Evolutionary conservation across 1,284 basidiomycete species (phyloP).

Genomic region (Ganoderma lingzhi): DNA sequence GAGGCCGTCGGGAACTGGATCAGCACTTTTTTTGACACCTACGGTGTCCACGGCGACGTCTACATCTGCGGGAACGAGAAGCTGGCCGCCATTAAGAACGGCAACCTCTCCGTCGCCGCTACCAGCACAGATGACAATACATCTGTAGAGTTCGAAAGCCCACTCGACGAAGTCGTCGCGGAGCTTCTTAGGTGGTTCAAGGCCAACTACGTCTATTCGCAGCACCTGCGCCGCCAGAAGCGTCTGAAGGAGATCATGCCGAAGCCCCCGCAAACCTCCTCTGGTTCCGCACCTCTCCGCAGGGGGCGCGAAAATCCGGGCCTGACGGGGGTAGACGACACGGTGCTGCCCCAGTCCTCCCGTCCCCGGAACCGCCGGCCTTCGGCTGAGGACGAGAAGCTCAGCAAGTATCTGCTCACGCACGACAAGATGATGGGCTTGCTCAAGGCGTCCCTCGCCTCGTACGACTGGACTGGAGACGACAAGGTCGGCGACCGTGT

Average conservation of each 20-base stretch:
- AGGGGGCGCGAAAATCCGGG: no score
- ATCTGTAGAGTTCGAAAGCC: not conserved
- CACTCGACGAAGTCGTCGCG: not conserved
- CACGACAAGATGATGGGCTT: not conserved
- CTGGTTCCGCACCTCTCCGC: not conserved
- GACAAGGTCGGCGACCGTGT: slow-evolving; percentile 11
- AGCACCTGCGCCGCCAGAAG: no score
- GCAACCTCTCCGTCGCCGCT: not conserved
- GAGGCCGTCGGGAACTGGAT: not conserved
- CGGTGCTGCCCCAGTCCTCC: no score
- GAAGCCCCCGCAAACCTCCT: no score
- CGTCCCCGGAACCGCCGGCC: no score
- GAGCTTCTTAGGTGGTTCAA: slow-evolving; percentile 9
- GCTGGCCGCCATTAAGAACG: not conserved
- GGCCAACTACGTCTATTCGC: not conserved
- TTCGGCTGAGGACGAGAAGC: no score
- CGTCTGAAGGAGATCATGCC: no score
- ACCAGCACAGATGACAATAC: not conserved
- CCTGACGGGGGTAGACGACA: no score
- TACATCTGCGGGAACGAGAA: slow-evolving; percentile 7
- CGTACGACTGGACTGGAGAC: not conserved
- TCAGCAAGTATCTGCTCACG: not conserved
- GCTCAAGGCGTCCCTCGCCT: not conserved
- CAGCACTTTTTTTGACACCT: slow-evolving; percentile 11
- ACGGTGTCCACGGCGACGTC: not conserved